Conservation (phyloP, 2,329 filamentous ascomycete genomes). For the Periconia macrospinosa region DNA sequence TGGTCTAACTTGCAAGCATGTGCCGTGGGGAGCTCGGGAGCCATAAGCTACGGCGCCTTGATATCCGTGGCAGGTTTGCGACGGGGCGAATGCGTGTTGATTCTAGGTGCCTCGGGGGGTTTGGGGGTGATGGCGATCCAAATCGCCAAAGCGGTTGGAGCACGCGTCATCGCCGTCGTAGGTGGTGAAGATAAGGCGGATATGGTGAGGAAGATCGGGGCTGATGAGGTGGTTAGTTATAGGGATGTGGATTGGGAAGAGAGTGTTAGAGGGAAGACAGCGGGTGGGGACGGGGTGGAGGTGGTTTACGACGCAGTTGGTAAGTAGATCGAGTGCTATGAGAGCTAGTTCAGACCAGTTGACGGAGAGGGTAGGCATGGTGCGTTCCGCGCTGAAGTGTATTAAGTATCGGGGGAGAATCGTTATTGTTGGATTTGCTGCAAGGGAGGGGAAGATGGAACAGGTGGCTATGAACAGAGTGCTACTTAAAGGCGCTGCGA, state of each 20-base stretch:
- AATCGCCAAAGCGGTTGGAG: slow-evolving; percentile 57
- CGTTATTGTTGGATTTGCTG: slow-evolving; percentile 63
- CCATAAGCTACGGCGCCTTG: slow-evolving; percentile 58
- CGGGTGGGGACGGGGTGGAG: slow-evolving; percentile 55
- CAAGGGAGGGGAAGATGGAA: slow-evolving; percentile 56
- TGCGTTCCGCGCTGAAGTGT: slow-evolving; percentile 47
- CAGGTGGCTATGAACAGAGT: slow-evolving; percentile 21
- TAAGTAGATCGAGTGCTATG: neutral
- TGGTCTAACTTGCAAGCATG: slow-evolving; percentile 55
- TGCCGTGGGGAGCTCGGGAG: slow-evolving; percentile 57
- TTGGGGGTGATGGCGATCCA: slow-evolving; percentile 60
- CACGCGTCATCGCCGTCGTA: slow-evolving; percentile 57
- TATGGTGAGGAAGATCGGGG: slow-evolving; percentile 46
- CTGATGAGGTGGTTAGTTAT: slow-evolving; percentile 49
- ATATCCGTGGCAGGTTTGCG: slow-evolving; percentile 46
- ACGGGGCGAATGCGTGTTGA: slow-evolving; percentile 54
- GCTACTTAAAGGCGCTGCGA: slow-evolving; percentile 24
- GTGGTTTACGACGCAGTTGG: slow-evolving; percentile 61
- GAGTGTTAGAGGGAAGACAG: slow-evolving; percentile 53
- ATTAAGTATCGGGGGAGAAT: slow-evolving; percentile 58
- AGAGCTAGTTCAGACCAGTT: neutral
- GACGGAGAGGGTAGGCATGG: neutral
- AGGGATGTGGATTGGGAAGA: slow-evolving; percentile 52
- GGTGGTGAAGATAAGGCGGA: slow-evolving; percentile 51
- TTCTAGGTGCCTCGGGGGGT: slow-evolving; percentile 59